Evolutionary conservation across 129 eudicot genomes (phyloP).

Genomic region (Lonicera japonica): DNA sequence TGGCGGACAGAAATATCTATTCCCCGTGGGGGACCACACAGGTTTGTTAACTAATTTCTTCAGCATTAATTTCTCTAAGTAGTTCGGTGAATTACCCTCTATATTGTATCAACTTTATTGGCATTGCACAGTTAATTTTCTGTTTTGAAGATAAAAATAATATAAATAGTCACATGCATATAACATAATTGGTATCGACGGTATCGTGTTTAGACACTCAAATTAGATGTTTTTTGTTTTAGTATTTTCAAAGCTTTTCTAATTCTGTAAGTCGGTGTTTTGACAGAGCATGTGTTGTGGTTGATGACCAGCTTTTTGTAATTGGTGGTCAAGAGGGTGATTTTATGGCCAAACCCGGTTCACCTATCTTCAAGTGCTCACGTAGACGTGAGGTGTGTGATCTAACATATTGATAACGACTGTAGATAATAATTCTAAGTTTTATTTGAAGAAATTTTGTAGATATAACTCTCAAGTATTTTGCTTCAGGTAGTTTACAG

Average conservation of each 20-base stretch:
- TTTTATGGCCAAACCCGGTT: constrained; percentile 81
- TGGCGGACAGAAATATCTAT: constrained; percentile 84
- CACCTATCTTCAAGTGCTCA: constrained; percentile 81
- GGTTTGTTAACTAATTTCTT: too few species aligned
- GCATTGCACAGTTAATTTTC: too few species aligned
- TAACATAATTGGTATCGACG: too few species aligned
- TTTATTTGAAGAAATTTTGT: not conserved
- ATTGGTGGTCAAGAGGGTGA: constrained; percentile 96
- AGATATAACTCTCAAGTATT: not conserved
- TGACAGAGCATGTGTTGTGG: constrained; percentile 63
- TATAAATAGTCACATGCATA: too few species aligned
- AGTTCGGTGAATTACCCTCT: too few species aligned
- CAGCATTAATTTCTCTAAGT: too few species aligned
- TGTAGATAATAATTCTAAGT: not conserved
- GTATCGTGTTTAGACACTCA: too few species aligned
- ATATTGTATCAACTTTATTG: too few species aligned
- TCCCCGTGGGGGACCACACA: constrained; percentile 99
- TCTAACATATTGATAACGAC: not conserved
- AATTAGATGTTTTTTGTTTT: too few species aligned
- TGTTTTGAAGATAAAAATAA: too few species aligned
- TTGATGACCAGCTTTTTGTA: constrained; percentile 46
- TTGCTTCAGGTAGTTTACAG: constrained; percentile 53
- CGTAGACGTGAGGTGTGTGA: constrained; percentile 64
- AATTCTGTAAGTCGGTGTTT: too few species aligned
- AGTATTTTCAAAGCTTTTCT: too few species aligned